Evolutionary conservation across 768 basidiomycete genomes (phyloP), one percentile per base, ranked within the genome.

Genomic region (Leccinum barrowsii): DNA sequence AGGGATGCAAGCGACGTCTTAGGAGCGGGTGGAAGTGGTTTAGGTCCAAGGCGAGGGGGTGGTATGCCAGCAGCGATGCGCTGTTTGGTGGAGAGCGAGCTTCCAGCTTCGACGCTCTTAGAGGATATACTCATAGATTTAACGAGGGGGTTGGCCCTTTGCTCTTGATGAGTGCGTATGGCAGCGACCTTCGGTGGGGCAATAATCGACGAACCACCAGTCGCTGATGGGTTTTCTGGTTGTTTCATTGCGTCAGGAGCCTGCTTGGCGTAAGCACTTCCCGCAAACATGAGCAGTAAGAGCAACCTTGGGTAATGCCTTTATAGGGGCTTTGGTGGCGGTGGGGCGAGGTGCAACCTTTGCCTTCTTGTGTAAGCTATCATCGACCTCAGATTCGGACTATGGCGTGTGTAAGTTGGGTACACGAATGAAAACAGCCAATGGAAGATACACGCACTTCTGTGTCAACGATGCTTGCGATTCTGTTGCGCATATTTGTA

Each of bases 51-150:
- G 22, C 48, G 62, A 21, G 74, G 76, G 8, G 67, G 72, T 22
- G 77, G 66, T 13, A 80, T 77, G 10, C 72, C 74, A 46, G 76
- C 74, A 24, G 75, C 73, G 5, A 85, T 64, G 6, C 81, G 76
- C 53, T 82, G 78, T 64, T 84, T 85, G 2, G 82, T 85, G 35
- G 77, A 73, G 28, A 85, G 74, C 10, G 76, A 74, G 57, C 74
- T 77, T 34, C 70, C 71, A 47, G 62, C 63, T 44, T 62, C 70
- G 28, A 68, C 61, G 21, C 60, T 70, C 30, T 57, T 22, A 32
- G 68, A 49, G 1, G 70, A 58, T 34, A 73, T 37, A 54, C 49
- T 54, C 35, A 75, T 65, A 8, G 70, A 15, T 55, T 75, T 75
- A 3, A 76, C 75, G 26, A 72, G 57, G 46, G 75, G 74, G 48